Base-by-base conservation (phyloP, 441 rosid genomes). In the Hura crepitans region DNA sequence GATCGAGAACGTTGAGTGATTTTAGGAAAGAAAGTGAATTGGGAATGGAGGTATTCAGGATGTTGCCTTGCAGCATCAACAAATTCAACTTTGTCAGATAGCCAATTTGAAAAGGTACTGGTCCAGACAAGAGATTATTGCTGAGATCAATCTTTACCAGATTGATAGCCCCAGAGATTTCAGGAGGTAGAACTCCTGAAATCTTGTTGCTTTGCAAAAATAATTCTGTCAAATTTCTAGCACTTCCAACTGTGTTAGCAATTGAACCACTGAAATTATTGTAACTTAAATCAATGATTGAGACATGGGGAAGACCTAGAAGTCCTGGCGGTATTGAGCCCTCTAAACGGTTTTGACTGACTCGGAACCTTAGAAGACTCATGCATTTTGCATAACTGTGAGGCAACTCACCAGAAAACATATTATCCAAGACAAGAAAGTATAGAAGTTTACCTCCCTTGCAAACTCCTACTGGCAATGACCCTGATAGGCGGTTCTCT, bases 61-160 rank as follows among this genome's bases (percentile, higher is more conserved):
- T 75, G 86, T 94, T 94, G 72, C 84, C 81, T 85, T 87, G 94
- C 69, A 94, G 68, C 62, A 87, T 73, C 69, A 94, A 83, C 71
- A 89, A 66, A 77, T 94, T 94, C 18, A 94, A 88, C 77, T 82
- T 86, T 79, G 65, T 82, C 5, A 94, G 83, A 72, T 81, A 78
- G 45, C 99, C 96, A 6, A 94, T 85, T 66, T 90, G 90, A 11
- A 86, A 78, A 66, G 99, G 97, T 75, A 91, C 83, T 28, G 96
- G 83, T 55, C 99, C 99, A 63, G 86, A 83, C 51, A 94, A 65
- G 22, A 81, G 74, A 76, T 94, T 94, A 75, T 82, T 82, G 77
- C 97, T 90, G 70, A 94, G 83, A 80, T 94, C 97, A 78, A 94
- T 80, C 86, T 94, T 94, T 57, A 94, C 96, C 72, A 94, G 85